Conservation (phyloP, 2,329 filamentous ascomycete species). For the Talaromyces amestolkiae region DNA sequence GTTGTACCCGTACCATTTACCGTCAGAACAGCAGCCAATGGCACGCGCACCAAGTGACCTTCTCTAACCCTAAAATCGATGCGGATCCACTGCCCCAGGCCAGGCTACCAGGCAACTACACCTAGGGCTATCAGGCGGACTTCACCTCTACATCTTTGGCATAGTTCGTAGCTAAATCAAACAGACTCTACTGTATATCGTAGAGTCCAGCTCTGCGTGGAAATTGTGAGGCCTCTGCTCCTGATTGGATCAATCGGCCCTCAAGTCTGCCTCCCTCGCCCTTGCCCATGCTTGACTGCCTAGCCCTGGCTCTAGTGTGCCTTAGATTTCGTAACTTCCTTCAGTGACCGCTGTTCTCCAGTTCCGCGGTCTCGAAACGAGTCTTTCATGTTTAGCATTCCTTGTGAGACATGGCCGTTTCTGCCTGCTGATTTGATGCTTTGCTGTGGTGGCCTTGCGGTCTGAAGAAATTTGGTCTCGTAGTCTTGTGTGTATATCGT, state of each 20-base stretch:
- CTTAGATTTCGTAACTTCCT: not conserved
- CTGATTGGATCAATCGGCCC: not conserved
- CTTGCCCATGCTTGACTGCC: not conserved
- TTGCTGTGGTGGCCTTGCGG: not conserved
- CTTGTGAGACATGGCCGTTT: not conserved
- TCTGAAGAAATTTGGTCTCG: not conserved
- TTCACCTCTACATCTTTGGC: not conserved
- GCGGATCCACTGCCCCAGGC: not conserved
- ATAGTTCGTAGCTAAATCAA: not conserved
- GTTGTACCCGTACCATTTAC: not conserved
- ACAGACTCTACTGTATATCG: not conserved
- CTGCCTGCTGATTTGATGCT: constrained; percentile 4
- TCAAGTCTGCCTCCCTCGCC: not conserved
- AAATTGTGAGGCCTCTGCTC: not conserved
- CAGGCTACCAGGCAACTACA: not conserved
- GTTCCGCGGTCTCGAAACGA: not conserved
- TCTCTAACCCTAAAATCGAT: not conserved
- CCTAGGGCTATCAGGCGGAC: constrained; percentile 3
- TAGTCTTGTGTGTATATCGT: not conserved
- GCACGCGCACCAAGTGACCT: not conserved
- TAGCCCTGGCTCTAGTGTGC: not conserved
- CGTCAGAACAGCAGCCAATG: not conserved
- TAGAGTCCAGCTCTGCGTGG: not conserved
- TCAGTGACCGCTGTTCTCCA: not conserved
- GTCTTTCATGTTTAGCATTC: not conserved